phyloP scores from a whole-genome alignment of 768 basidiomycete species.

The Boletus bicolor region DNA sequence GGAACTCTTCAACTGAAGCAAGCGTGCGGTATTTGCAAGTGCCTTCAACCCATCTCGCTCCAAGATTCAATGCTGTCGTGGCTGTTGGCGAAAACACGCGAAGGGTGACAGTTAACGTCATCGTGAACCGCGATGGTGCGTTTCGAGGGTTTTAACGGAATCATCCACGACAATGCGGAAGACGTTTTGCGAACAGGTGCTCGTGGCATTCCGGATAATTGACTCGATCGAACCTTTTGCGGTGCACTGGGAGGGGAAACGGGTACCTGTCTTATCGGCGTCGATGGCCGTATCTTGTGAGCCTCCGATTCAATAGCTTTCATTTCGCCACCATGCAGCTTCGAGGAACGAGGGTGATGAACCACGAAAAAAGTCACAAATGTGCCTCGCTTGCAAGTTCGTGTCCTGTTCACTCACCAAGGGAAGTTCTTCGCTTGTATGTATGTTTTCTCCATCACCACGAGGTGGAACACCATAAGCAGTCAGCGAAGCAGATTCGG shows the following conservation, averaged over 20 bases:
- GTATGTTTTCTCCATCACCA: constrained; percentile 18
- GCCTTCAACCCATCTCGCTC: constrained; percentile 16
- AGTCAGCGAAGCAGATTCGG: constrained; percentile 7
- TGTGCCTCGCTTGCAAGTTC: constrained; percentile 2
- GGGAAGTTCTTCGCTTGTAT: not conserved
- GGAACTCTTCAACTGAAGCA: constrained; percentile 4
- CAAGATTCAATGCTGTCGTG: constrained; percentile 40
- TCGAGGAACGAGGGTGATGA: constrained; percentile 2
- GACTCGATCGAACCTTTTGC: constrained; percentile 25
- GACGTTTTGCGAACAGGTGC: constrained; percentile 17
- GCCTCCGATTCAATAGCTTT: not conserved
- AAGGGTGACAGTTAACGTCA: constrained; percentile 6
- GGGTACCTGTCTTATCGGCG: constrained; percentile 20
- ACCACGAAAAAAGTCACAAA: not conserved
- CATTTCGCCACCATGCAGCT: constrained; percentile 5
- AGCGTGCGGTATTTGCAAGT: not conserved
- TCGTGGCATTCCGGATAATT: not conserved
- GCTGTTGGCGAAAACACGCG: constrained; percentile 12
- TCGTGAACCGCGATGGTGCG: not conserved
- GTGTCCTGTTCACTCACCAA: constrained; percentile 18
- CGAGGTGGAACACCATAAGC: constrained; percentile 2
- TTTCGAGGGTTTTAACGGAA: constrained; percentile 15
- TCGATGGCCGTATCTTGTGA: constrained; percentile 9
- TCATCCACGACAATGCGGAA: constrained; percentile 31
- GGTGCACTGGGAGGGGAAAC: constrained; percentile 24